Conservation (phyloP, 371 early-diverging fungal species). For the Haplosporangium sp. region DNA sequence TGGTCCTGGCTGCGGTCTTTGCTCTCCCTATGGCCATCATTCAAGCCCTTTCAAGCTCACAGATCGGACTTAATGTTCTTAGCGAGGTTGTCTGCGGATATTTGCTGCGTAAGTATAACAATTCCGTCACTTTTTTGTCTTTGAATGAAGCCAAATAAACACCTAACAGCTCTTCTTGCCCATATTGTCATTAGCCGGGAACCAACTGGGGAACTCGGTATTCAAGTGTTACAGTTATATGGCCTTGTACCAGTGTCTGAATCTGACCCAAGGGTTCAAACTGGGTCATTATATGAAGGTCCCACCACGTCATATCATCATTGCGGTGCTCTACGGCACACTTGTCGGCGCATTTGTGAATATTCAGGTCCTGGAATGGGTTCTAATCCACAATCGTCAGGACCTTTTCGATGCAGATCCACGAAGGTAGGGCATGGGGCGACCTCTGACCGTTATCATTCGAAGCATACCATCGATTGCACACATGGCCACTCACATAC, state of each 20-base stretch:
- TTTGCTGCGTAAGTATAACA: constrained; percentile 33
- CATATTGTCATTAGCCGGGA: constrained; percentile 55
- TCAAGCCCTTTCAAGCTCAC: constrained; percentile 45
- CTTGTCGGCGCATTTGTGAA: constrained; percentile 39
- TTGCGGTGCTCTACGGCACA: constrained; percentile 44
- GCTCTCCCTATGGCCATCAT: constrained; percentile 86
- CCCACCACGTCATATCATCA: constrained; percentile 42
- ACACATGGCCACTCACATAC: background rate
- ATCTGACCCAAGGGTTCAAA: constrained; percentile 50
- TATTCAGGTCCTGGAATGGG: constrained; percentile 42
- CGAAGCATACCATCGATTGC: too few species aligned
- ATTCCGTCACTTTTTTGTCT: too few species aligned
- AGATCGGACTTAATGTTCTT: constrained; percentile 78
- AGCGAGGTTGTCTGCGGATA: constrained; percentile 72
- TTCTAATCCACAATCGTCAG: constrained; percentile 30
- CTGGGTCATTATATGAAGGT: constrained; percentile 53
- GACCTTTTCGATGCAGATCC: constrained; percentile 28
- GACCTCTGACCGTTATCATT: background rate
- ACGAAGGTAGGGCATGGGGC: constrained; percentile 15
- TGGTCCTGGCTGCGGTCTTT: constrained; percentile 71
- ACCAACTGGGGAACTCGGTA: constrained; percentile 56
- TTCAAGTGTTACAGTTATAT: constrained; percentile 66
- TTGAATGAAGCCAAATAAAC: too few species aligned
- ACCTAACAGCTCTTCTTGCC: constrained; percentile 7
- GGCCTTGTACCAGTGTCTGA: constrained; percentile 63